Base-by-base conservation (phyloP, 225 moss, liverwort and hornwort species). In the Lunularia cruciata region DNA sequence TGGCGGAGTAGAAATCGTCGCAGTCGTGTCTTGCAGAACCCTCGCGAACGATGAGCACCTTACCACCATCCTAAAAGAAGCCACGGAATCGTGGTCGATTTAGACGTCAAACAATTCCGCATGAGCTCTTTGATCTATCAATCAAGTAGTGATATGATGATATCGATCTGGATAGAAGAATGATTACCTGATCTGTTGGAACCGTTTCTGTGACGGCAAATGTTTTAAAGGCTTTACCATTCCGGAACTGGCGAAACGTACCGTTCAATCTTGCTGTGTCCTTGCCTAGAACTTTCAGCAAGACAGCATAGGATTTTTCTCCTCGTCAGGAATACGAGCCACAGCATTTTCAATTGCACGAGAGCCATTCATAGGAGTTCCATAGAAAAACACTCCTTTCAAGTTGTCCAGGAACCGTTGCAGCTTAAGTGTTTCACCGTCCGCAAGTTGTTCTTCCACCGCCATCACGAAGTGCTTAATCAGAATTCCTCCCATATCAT, bases 401-500 rank as follows among this genome's bases (percentile, higher is more conserved):
- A 65, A 15, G 28, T 47, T 65, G 8, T 46, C 19, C 28, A 65
- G 46, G 10, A 65, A 65, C 25, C 0, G 26, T 6, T 18, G 0
- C 14, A 46, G 19, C 33, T 33, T 65, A 0, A 0, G 8, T 31
- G 14, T 46, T 3, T 46, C 15, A 0, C 0, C 0, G 0, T 2
- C 7, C 6, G 28, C 33, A 8, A 19, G 30, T 45, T 33, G 5
- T 0, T 1, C 2, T 22, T 47, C 47, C 11, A 65, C 16, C 45
- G 8, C 19, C 33, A 65, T 33, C 1, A 65, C 46, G 2, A 65
- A 33, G 15, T 6, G 1, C 8, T 65, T 65, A 18, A 65, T 47
- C 65, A 65, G 5, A 0, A 47, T 65, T 16, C 65, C 65, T 0
- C 65, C 65, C 14, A 65, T 45, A 47, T 65, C 65, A 32, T 65